Evolutionary conservation across 1,284 basidiomycete species (phyloP).

Genomic region (Polyporus tsugae): DNA sequence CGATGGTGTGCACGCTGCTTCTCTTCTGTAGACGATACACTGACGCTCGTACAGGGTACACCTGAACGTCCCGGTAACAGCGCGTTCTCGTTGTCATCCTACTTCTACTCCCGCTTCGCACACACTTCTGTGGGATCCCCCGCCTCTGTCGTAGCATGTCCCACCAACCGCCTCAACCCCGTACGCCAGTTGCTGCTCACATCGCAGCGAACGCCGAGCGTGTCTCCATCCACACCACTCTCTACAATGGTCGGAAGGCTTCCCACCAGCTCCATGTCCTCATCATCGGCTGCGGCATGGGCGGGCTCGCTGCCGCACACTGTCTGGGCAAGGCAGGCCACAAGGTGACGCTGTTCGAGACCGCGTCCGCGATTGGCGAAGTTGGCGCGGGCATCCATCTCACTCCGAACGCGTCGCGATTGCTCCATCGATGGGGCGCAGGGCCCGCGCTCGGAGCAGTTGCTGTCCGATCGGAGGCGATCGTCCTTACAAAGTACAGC

Average conservation of each 20-base stretch:
- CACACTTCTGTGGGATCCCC: too few relatives aligned
- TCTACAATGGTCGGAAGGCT: slow-evolving; percentile 44
- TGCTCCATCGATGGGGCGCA: slow-evolving; percentile 53
- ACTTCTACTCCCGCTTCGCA: too few relatives aligned
- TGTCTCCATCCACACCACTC: slow-evolving; percentile 24
- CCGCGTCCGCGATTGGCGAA: slow-evolving; percentile 51
- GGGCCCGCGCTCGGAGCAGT: slow-evolving; percentile 44
- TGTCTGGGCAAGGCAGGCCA: slow-evolving; percentile 55
- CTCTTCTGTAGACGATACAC: too few relatives aligned
- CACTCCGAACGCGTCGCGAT: slow-evolving; percentile 53
- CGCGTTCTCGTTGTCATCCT: too few relatives aligned
- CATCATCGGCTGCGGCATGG: slow-evolving; percentile 57
- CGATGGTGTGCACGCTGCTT: too few relatives aligned
- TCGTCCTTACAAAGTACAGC: slow-evolving; percentile 51
- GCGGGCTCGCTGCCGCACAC: slow-evolving; percentile 55
- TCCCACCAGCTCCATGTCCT: slow-evolving; percentile 49
- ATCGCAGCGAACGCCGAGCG: neutral
- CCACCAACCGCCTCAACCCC: too few relatives aligned
- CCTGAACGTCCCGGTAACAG: too few relatives aligned
- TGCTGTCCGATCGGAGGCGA: slow-evolving; percentile 50
- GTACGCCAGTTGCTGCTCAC: too few relatives aligned
- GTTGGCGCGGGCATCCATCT: slow-evolving; percentile 62
- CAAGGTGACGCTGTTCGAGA: slow-evolving; percentile 53
- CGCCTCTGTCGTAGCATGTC: too few relatives aligned
- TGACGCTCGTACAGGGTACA: too few relatives aligned